phyloP scores from a whole-genome alignment of 139 green algal species.

The Chlorella ohadii region DNA sequence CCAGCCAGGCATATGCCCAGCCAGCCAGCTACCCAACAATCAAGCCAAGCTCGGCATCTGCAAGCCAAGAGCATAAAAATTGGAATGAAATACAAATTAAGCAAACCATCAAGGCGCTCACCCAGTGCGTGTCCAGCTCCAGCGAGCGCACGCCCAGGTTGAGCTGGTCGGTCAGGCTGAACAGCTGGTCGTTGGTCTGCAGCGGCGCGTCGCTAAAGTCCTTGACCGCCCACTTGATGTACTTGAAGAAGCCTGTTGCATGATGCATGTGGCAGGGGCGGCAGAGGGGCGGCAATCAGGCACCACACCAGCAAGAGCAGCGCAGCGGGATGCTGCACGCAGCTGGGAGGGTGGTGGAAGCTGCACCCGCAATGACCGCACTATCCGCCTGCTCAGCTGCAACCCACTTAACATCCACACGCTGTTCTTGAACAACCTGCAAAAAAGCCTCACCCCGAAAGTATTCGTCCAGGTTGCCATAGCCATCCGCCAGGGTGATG shows the following conservation, averaged over 20 bases:
- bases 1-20: too few relatives aligned
- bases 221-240: slow-evolving; percentile 50
- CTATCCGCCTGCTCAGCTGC: too few relatives aligned
- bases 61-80: too few relatives aligned
- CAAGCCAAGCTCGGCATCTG: too few relatives aligned
- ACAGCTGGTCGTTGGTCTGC: slow-evolving; percentile 77
- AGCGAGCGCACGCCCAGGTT: slow-evolving; percentile 75
- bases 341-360: too few relatives aligned
- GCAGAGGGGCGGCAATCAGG: not conserved
- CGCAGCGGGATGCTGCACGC: too few relatives aligned
- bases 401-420: too few relatives aligned
- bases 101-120: slow-evolving; percentile 60
- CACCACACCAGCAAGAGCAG: too few relatives aligned
- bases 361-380: too few relatives aligned
- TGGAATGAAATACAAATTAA: too few relatives aligned
- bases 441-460: slow-evolving; percentile 37
- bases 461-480: slow-evolving; percentile 73
- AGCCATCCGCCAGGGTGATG: slow-evolving; percentile 81
- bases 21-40: too few relatives aligned
- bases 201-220: slow-evolving; percentile 38
- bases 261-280: not conserved
- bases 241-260: slow-evolving; percentile 62
- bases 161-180: slow-evolving; percentile 81
- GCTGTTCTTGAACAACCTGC: slow-evolving; percentile 64
- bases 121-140: slow-evolving; percentile 85